Conservation (phyloP, 129 eudicot species). For the Flaveria ramosissima region DNA sequence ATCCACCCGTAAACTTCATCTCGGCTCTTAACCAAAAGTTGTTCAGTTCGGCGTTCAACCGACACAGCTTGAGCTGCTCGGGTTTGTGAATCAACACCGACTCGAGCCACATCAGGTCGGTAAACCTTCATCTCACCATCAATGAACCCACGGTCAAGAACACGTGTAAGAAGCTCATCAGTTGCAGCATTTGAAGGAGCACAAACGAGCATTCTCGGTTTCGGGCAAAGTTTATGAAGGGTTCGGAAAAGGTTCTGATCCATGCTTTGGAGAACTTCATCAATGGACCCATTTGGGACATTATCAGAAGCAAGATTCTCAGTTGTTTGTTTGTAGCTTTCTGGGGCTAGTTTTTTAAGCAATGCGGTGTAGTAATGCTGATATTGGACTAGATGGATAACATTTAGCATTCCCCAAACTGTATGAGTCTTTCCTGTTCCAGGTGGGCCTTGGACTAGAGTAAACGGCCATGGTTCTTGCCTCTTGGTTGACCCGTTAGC, state of each 20-base stretch:
- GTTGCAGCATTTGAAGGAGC: conserved; percentile 99
- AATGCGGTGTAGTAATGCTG: conserved; percentile 93
- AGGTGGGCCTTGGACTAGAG: conserved; percentile 98
- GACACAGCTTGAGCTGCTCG: conserved; percentile 99
- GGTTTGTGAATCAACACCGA: conserved; percentile 97
- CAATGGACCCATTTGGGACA: conserved; percentile 77
- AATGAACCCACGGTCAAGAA: conserved; percentile 94
- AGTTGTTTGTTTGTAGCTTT: conserved; percentile 86
- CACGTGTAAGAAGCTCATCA: conserved; percentile 92
- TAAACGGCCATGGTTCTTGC: conserved; percentile 99
- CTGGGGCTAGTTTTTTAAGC: conserved; percentile 94
- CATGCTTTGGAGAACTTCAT: conserved; percentile 96
- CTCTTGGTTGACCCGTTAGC: conserved; percentile 64
- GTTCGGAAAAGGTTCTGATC: conserved; percentile 93
- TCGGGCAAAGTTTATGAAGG: conserved; percentile 94
- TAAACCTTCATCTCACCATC: conserved; percentile 99
- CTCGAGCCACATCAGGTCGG: conserved; percentile 97
- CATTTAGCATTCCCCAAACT: conserved; percentile 98
- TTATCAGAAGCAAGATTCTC: conserved; percentile 57
- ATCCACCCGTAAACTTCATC: conserved; percentile 86
- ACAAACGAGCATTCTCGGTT: conserved; percentile 98
- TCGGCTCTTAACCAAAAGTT: conserved; percentile 68
- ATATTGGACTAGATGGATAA: conserved; percentile 93
- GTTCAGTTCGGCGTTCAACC: conserved; percentile 95
- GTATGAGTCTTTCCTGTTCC: conserved; percentile 99